Evolutionary conservation across 208 protist species (phyloP).

Genomic region (Leishmania guyanensis): DNA sequence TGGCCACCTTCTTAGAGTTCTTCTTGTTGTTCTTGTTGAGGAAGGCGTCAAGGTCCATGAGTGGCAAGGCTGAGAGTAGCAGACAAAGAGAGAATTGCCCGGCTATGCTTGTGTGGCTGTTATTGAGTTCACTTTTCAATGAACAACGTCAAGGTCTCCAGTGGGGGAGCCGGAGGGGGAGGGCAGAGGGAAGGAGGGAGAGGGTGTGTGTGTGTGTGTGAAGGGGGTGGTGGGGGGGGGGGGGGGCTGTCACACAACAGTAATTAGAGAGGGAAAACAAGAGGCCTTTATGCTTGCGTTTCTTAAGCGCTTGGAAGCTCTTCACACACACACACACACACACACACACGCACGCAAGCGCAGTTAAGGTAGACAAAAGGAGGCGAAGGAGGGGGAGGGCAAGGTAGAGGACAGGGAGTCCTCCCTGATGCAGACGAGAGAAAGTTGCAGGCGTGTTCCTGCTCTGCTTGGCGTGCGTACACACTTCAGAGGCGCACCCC

Average conservation of each 20-base stretch:
- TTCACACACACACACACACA: too few species aligned
- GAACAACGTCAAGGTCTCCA: neutral
- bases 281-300: neutral
- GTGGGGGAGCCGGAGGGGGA: neutral
- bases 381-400: neutral
- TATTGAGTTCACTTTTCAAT: neutral
- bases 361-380: neutral
- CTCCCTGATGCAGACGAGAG: neutral
- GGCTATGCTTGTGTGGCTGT: neutral
- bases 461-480: neutral
- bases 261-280: neutral
- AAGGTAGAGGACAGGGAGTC: neutral
- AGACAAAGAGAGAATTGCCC: neutral
- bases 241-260: neutral
- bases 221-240: neutral
- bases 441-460: neutral
- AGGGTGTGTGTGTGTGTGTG: neutral
- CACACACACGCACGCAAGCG: neutral
- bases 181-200: neutral
- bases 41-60: conserved; percentile 66
- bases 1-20: conserved; percentile 50
- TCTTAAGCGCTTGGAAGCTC: neutral
- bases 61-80: neutral
- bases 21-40: conserved; percentile 77
- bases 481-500: neutral